A percentile compares a stretch with the other conserved stretches of the same genome.
phyloP scores from a whole-genome alignment of 257 asterid species.

The Rehmannia glutinosa region DNA sequence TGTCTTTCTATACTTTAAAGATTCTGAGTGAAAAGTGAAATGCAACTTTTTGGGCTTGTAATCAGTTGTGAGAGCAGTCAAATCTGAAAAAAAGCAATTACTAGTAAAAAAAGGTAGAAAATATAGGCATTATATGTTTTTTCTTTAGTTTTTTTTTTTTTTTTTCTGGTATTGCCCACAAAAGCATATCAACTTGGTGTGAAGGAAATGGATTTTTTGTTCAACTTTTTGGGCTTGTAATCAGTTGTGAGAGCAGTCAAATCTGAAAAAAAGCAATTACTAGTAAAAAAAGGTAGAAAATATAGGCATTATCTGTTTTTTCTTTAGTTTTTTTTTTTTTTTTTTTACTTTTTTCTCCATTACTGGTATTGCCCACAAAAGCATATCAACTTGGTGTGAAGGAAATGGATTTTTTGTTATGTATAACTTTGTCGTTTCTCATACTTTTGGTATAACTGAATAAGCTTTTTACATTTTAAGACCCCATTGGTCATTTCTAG shows the following conservation, averaged over 20 bases:
- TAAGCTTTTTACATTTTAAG: slow-evolving; percentile 2
- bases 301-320: slow-evolving; percentile 10
- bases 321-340: neutral
- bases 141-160: neutral
- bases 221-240: slow-evolving; percentile 8
- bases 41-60: slow-evolving; percentile 9
- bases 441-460: slow-evolving; percentile 7
- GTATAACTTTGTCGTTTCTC: slow-evolving; percentile 23
- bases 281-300: neutral
- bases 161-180: neutral
- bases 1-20: slow-evolving; percentile 11
- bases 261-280: slow-evolving; percentile 16
- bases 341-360: neutral
- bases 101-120: neutral
- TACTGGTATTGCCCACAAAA: neutral
- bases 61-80: slow-evolving; percentile 15
- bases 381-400: neutral
- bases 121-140: slow-evolving; percentile 12
- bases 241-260: slow-evolving; percentile 16
- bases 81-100: slow-evolving; percentile 17
- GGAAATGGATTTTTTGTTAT: neutral
- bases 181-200: neutral
- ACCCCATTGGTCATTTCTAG: slow-evolving; percentile 23
- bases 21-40: slow-evolving; percentile 16
- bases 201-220: neutral